Conservation (phyloP, 2,329 filamentous ascomycete genomes). For the Colletotrichum sp. region DNA sequence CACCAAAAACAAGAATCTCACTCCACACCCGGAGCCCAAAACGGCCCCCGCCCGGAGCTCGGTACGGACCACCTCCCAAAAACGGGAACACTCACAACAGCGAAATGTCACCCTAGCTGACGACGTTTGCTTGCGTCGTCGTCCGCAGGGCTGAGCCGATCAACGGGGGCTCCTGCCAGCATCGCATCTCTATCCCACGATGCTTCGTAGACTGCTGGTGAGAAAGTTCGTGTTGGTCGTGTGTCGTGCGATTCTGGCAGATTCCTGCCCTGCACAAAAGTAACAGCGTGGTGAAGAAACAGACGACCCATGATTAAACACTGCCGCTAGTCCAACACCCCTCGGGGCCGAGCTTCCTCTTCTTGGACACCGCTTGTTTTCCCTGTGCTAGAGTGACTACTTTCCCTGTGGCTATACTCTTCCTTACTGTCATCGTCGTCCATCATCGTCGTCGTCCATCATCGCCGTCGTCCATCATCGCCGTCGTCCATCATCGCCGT, state of each 20-base stretch:
- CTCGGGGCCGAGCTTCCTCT: background rate
- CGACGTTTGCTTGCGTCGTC: conserved; percentile 11
- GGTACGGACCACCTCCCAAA: background rate
- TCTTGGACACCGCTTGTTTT: background rate
- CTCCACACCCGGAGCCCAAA: background rate
- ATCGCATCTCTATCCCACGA: background rate
- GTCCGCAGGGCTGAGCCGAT: conserved; percentile 11
- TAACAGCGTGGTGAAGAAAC: background rate
- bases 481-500: too few species aligned
- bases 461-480: too few species aligned
- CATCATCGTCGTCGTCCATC: too few species aligned
- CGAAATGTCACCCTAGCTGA: background rate
- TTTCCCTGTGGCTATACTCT: background rate
- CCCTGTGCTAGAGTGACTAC: too few species aligned
- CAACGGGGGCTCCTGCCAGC: background rate
- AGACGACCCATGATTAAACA: background rate
- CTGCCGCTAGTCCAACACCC: too few species aligned
- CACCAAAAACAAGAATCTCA: background rate
- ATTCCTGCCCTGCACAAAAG: background rate
- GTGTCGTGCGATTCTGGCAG: background rate
- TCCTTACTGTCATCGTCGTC: background rate
- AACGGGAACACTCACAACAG: background rate
- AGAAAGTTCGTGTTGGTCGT: background rate
- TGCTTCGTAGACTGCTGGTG: background rate
- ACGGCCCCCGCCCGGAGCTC: background rate